Evolutionary conservation across 306 rosid genomes (phyloP).

Genomic region (Cucurbita argyrosperma): DNA sequence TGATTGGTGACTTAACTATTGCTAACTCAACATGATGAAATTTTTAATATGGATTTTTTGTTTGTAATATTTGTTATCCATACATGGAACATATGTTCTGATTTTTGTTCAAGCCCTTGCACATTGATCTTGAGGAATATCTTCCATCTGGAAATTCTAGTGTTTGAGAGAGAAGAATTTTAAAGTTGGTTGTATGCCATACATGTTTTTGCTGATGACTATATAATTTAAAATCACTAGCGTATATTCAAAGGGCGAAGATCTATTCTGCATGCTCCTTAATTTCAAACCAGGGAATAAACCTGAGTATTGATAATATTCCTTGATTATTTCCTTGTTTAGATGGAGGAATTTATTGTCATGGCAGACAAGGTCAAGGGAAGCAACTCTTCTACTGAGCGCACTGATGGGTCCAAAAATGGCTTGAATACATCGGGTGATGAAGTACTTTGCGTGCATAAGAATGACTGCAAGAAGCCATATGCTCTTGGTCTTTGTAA

Average conservation of each 20-base stretch:
- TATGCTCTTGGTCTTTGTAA: slow-evolving; percentile 73
- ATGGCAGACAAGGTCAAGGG: slow-evolving; percentile 12
- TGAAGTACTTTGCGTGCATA: slow-evolving; percentile 45
- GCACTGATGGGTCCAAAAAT: not conserved
- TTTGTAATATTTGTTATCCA: not conserved
- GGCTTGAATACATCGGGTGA: not conserved
- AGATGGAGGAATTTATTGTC: slow-evolving; percentile 11
- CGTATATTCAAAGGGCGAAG: not conserved
- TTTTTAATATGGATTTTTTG: not conserved
- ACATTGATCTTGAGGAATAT: not conserved
- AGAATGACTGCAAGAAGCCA: slow-evolving; percentile 29
- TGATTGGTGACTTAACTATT: not conserved
- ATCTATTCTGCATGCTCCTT: slow-evolving; percentile 3
- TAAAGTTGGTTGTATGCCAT: not conserved
- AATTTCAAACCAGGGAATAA: not conserved
- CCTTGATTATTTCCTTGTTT: slow-evolving; percentile 5
- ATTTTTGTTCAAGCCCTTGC: not conserved
- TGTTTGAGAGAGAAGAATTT: not conserved
- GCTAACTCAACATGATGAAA: not conserved
- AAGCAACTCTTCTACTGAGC: not conserved
- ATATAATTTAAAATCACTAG: not conserved
- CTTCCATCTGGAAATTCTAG: not conserved
- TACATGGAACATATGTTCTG: not conserved
- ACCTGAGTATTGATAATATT: not conserved
- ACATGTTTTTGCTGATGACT: not conserved